phyloP scores from a whole-genome alignment of 2,329 filamentous ascomycete species.

The Aspergillus aculeatinus region DNA sequence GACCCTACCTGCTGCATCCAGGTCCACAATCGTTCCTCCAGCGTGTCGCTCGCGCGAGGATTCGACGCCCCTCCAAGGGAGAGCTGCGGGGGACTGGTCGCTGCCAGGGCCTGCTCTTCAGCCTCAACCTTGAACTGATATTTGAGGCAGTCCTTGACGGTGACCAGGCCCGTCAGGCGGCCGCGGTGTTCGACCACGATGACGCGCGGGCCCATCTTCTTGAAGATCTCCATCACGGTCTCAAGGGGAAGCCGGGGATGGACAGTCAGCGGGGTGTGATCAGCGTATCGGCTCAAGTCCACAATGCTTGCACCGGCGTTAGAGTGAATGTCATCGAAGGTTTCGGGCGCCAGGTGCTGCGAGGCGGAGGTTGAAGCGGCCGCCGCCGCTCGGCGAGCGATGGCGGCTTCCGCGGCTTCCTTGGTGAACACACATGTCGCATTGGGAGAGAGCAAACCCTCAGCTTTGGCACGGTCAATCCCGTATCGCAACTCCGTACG shows the following conservation, averaged over 20 bases:
- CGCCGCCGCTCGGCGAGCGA: slow-evolving; percentile 30
- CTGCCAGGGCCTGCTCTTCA: slow-evolving; percentile 62
- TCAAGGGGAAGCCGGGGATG: slow-evolving; percentile 90
- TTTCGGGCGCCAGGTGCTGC: slow-evolving; percentile 44
- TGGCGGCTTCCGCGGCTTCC: slow-evolving; percentile 45
- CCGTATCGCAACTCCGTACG: slow-evolving; percentile 89
- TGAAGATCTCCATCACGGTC: slow-evolving; percentile 98
- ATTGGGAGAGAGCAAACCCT: slow-evolving; percentile 63
- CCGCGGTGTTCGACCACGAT: slow-evolving; percentile 91
- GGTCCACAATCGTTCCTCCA: slow-evolving; percentile 40
- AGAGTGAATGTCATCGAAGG: slow-evolving; percentile 60
- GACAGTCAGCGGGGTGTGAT: slow-evolving; percentile 83
- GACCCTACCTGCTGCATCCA: slow-evolving; percentile 35
- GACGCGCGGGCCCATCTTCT: slow-evolving; percentile 92
- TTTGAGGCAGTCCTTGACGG: slow-evolving; percentile 93
- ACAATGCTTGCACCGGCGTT: slow-evolving; percentile 59
- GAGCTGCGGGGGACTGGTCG: slow-evolving; percentile 29
- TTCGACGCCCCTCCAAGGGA: slow-evolving; percentile 22
- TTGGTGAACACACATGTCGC: slow-evolving; percentile 72
- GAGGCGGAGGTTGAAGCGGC: slow-evolving; percentile 18
- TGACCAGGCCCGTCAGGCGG: slow-evolving; percentile 78
- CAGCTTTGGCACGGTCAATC: slow-evolving; percentile 72
- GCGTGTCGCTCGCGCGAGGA: slow-evolving; percentile 21
- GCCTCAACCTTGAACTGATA: slow-evolving; percentile 97
- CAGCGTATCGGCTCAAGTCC: slow-evolving; percentile 84